phyloP scores from a whole-genome alignment of 306 rosid species.

The Sindora glabra region DNA sequence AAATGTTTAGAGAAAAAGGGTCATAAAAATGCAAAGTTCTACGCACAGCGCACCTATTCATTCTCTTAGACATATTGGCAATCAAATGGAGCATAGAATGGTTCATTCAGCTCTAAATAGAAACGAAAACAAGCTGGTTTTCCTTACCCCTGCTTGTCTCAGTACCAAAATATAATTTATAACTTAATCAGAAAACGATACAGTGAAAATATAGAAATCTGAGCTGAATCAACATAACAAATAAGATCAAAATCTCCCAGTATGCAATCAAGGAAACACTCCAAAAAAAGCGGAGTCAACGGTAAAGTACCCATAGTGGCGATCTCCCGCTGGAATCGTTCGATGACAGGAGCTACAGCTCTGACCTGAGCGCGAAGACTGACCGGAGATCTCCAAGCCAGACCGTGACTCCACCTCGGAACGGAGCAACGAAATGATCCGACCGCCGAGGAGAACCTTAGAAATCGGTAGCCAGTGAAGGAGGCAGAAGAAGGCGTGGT shows the following conservation, averaged over 20 bases:
- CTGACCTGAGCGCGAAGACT: constrained; percentile 82
- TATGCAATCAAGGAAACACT: background rate
- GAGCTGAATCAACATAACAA: background rate
- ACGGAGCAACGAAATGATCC: constrained; percentile 27
- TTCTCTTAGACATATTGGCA: no score
- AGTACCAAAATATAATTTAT: background rate
- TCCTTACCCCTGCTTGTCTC: no score
- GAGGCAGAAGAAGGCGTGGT: constrained; percentile 14
- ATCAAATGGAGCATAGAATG: background rate
- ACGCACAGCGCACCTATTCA: no score
- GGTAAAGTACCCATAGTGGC: constrained; percentile 57
- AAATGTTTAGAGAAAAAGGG: background rate
- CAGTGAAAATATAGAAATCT: background rate
- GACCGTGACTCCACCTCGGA: constrained; percentile 69
- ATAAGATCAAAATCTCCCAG: background rate
- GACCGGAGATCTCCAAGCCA: constrained; percentile 57
- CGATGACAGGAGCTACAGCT: constrained; percentile 61
- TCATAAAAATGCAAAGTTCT: background rate
- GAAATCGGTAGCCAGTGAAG: constrained; percentile 22
- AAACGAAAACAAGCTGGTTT: background rate
- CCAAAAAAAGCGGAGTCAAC: constrained; percentile 18
- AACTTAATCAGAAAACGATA: background rate
- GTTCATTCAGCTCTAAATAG: background rate
- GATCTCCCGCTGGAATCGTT: constrained; percentile 65
- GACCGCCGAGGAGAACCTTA: constrained; percentile 25